These are phyloP conservation scores for Penicillium sp. DNA, from an alignment of 2,329 filamentous ascomycete genomes.

Conservation along the genomic window DNA sequence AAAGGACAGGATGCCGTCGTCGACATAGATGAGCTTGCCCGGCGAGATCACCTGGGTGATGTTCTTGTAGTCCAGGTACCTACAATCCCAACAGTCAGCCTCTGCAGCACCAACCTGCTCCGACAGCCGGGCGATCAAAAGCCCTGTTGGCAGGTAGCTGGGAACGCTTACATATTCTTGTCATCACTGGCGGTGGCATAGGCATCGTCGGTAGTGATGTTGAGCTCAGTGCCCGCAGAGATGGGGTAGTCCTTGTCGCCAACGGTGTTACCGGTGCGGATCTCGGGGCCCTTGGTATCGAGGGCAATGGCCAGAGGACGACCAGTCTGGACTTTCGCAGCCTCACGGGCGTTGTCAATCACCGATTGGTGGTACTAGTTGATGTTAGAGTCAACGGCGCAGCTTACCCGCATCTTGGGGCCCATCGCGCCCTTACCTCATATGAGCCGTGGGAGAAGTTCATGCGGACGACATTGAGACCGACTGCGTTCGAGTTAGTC, in stretches of 20 bases:
- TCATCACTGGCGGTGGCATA: constrained; percentile 83
- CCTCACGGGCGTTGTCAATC: constrained; percentile 90
- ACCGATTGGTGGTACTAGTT: constrained; percentile 90
- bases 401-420: background rate
- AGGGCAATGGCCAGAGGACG: constrained; percentile 95
- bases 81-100: constrained; percentile 39
- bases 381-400: constrained; percentile 16
- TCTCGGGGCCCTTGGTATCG: constrained; percentile 81
- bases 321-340: constrained; percentile 74
- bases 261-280: constrained; percentile 76
- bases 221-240: constrained; percentile 77
- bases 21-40: constrained; percentile 95
- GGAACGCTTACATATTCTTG: constrained; percentile 80
- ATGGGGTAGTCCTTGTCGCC: constrained; percentile 78
- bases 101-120: background rate
- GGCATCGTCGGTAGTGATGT: constrained; percentile 94
- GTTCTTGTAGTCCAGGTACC: constrained; percentile 99
- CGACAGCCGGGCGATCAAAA: background rate
- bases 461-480: constrained; percentile 99
- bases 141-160: too few relatives aligned
- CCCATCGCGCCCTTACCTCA: constrained; percentile 52
- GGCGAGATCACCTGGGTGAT: constrained; percentile 96
- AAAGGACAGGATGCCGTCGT: constrained; percentile 96
- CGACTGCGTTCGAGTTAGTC: constrained; percentile 53
- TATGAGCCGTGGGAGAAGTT: constrained; percentile 97